Percentiles rank a stretch among this genome's conserved stretches.
These are phyloP conservation scores for Aspergillus diversus DNA, from an alignment of 495 filamentous ascomycete species.

Conservation along the genomic window DNA sequence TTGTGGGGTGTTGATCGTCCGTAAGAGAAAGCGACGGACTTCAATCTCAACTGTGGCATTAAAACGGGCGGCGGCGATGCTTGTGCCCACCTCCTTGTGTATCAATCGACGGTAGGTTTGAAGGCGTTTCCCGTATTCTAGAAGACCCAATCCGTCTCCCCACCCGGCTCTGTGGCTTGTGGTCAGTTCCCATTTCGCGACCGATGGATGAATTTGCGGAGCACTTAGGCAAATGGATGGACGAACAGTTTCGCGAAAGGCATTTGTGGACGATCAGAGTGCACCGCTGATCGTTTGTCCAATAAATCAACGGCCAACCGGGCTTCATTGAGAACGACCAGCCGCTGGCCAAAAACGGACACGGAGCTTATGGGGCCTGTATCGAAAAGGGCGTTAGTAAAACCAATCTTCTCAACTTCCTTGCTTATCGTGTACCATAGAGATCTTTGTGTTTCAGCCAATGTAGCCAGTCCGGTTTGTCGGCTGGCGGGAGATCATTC, in stretches of 20 bases:
- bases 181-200: background rate
- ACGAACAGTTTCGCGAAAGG: slow-evolving; percentile 41
- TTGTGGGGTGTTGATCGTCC: slow-evolving; percentile 38
- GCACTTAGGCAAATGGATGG: background rate
- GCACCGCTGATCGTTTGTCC: slow-evolving; percentile 45
- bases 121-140: slow-evolving; percentile 36
- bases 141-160: slow-evolving; percentile 38
- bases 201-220: no score
- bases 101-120: slow-evolving; percentile 41
- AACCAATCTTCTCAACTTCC: background rate
- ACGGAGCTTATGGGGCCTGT: slow-evolving; percentile 52
- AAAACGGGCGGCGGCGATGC: slow-evolving; percentile 35
- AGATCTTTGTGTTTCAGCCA: slow-evolving; percentile 56
- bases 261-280: slow-evolving; percentile 43
- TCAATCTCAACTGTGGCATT: slow-evolving; percentile 43
- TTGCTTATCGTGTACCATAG: slow-evolving; percentile 45
- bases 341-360: slow-evolving; percentile 47
- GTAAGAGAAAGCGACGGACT: slow-evolving; percentile 44
- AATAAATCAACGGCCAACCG: slow-evolving; percentile 45
- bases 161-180: slow-evolving; percentile 29
- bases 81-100: slow-evolving; percentile 31
- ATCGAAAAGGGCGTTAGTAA: background rate
- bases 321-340: slow-evolving; percentile 53
- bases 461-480: slow-evolving; percentile 45
- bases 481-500: slow-evolving; percentile 44